phyloP scores from a whole-genome alignment of 23 red algal genomes.

The Chondrus crispus region DNA sequence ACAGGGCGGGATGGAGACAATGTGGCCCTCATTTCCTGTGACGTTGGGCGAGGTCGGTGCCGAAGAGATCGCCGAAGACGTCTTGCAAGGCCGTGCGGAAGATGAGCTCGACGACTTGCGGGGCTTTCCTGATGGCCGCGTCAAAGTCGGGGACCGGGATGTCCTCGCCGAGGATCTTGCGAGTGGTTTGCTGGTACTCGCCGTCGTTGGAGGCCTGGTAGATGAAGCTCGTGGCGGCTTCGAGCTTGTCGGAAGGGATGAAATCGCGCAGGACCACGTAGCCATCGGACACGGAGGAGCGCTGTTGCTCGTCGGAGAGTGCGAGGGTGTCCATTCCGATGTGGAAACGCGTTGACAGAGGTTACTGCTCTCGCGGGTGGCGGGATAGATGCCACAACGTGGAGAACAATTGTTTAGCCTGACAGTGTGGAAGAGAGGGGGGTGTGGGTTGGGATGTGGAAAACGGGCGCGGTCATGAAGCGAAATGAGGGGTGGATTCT shows the following conservation, averaged over 20 bases:
- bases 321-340: too few species aligned
- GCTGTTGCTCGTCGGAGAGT: slow-evolving; percentile 12
- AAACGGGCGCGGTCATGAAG: too few species aligned
- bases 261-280: slow-evolving; percentile 3
- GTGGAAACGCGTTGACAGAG: too few species aligned
- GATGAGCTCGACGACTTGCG: not conserved
- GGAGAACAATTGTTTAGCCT: not conserved
- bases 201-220: slow-evolving; percentile 3
- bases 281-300: slow-evolving; percentile 24
- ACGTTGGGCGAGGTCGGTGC: not conserved
- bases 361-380: not conserved
- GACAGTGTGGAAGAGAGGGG: not conserved
- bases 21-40: not conserved
- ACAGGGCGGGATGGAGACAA: not conserved
- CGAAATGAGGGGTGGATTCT: too few species aligned
- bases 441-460: not conserved
- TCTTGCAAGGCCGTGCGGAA: not conserved
- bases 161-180: not conserved
- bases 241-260: not conserved
- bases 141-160: slow-evolving; percentile 6
- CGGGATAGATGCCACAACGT: not conserved
- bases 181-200: not conserved
- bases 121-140: not conserved
- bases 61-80: slow-evolving; percentile 14
- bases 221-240: slow-evolving; percentile 4